Base-by-base conservation (phyloP, 805 yeast genomes). In the Hanseniaspora meyeri region DNA sequence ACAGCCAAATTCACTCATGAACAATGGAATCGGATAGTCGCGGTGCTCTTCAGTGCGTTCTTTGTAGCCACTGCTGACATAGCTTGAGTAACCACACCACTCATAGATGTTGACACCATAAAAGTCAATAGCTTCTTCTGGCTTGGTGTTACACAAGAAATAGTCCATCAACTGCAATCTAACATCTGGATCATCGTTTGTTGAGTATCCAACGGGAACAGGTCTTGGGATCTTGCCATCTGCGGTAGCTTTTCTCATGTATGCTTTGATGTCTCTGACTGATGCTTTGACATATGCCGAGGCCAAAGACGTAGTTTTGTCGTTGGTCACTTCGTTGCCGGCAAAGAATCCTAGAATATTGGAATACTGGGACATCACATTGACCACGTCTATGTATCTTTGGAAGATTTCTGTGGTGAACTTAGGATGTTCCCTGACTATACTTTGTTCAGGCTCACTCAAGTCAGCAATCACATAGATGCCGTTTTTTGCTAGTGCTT, bases 211-310 rank as follows among this genome's bases (percentile, higher is more conserved):
- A 57, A 91, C 90, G 14, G 98, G 98, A 59, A 91, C 87, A 12
- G 66, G 51, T 70, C 96, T 82, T 71, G 87, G 87, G 12, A 57
- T 80, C 73, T 16, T 49, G 2, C 49, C 46, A 4, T 32, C 38
- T 7, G 45, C 8, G 7, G 17, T 24, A 5, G 57, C 51, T 57
- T 72, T 75, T 55, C 73, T 70, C 63, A 93, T 86, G 72, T 93
- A 89, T 17, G 75, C 65, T 72, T 87, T 90, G 66, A 79, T 77
- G 68, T 91, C 98, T 71, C 98, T 83, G 60, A 93, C 77, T 17
- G 97, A 96, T 34, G 97, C 96, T 76, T 91, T 93, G 57, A 93
- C 95, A 70, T 82, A 91, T 1, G 97, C 88, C 32, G 97, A 89
- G 36, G 97, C 87, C 62, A 81, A 83, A 14, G 97, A 86, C 70